Evolutionary conservation across 306 rosid genomes (phyloP).

Genomic region (Trichosanthes cucumerina): DNA sequence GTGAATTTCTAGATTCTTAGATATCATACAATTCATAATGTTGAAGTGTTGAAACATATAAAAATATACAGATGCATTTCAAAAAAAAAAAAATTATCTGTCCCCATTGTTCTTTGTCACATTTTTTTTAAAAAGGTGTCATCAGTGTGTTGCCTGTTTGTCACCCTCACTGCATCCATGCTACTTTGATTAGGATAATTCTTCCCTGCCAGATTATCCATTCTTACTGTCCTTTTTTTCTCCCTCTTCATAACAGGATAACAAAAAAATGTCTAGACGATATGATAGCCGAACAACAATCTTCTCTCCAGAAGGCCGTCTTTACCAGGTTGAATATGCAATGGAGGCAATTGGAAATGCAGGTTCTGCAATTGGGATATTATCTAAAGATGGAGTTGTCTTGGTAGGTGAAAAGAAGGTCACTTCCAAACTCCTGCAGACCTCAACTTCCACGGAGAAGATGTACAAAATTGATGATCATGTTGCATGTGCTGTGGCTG

Average conservation of each 20-base stretch:
- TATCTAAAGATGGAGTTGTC: constrained; percentile 32
- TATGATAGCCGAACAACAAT: constrained; percentile 34
- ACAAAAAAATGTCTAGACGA: constrained; percentile 25
- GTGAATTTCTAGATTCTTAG: neutral
- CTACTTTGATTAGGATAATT: neutral
- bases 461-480: constrained; percentile 33
- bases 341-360: constrained; percentile 37
- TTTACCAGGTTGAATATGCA: constrained; percentile 34
- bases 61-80: neutral
- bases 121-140: neutral
- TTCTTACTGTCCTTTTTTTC: neutral
- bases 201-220: neutral
- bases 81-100: neutral
- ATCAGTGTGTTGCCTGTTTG: neutral
- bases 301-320: constrained; percentile 38
- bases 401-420: constrained; percentile 32
- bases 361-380: constrained; percentile 28
- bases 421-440: constrained; percentile 29
- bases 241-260: neutral
- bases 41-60: neutral
- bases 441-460: constrained; percentile 29
- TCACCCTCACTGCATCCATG: neutral
- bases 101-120: neutral
- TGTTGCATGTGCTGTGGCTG: constrained; percentile 32
- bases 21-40: neutral